Base-by-base conservation (phyloP, 495 filamentous ascomycete species). In the Annulohypoxylon stygium region DNA sequence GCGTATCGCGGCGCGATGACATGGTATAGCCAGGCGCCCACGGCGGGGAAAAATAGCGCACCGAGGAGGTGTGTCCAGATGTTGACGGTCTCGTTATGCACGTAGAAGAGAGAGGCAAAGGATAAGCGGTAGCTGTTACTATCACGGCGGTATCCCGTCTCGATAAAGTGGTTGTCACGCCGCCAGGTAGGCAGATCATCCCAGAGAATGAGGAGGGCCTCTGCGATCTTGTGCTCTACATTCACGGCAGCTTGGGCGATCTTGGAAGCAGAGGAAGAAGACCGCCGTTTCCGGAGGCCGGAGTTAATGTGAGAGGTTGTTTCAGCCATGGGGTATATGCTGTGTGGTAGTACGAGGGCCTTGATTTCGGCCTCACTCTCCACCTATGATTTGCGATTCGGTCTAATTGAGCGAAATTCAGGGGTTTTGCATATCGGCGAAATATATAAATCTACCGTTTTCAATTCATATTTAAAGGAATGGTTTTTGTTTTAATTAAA, bases 81-180 rank as follows among this genome's bases (percentile, higher is more conserved):
- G 80, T 98, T 98, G 69, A 98, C 91, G n/a, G 88, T 89, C 80
- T 98, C 94, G 81, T 97, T 98, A 83, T 98, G 84, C 62, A 84
- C 69, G 73, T 80, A 78, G 67, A 73, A 67, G 20, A 83, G 71
- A 71, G 75, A 76, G 39, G 48, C 16, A 30, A 86, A 70, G 14
- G 81, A 83, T n/a, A 39, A 23, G 34, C 45, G 47, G 75, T 81
- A 80, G 73, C 77, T 80, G 77, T 83, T 75, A 75, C 76, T 79
- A 7, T 80, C 80, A 1, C 64, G 74, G 1, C 84, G 81, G 76
- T 86, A 86, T 59, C 83, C 82, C 8, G 69, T 25, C 11, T 65
- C 62, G 73, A 86, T 85, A 79, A 70, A 84, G 65, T 77, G 70
- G 78, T 86, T 86, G 74, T 85, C 83, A 61, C 81, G 81, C 33